phyloP scores from a whole-genome alignment of 768 basidiomycete species.

The Suillus luteus region DNA sequence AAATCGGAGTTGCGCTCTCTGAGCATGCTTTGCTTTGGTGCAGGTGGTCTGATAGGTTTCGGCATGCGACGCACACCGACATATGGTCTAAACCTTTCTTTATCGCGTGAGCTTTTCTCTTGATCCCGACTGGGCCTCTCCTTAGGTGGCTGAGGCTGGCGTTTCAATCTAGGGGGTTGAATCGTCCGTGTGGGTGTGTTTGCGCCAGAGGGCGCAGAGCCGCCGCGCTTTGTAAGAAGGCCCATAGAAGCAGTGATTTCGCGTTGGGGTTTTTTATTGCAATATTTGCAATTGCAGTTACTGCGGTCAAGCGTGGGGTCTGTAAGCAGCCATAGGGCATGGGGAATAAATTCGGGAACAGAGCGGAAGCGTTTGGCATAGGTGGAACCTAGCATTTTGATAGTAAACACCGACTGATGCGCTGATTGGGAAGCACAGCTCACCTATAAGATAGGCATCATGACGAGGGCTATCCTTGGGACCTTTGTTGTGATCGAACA shows the following conservation, averaged over 20 bases:
- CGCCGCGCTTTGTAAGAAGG: conserved; percentile 34
- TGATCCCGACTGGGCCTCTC: conserved; percentile 14
- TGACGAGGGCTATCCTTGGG: conserved; percentile 53
- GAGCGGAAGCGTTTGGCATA: conserved; percentile 66
- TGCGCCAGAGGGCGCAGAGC: conserved; percentile 32
- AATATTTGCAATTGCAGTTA: conserved; percentile 78
- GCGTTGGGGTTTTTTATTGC: conserved; percentile 65
- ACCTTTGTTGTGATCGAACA: conserved; percentile 80
- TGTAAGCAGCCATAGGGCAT: conserved; percentile 75
- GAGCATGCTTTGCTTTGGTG: conserved; percentile 51
- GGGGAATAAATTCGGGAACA: conserved; percentile 82
- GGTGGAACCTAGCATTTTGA: conserved; percentile 38
- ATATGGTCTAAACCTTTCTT: conserved; percentile 37
- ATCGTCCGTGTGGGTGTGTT: conserved; percentile 14
- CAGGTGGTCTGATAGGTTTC: conserved; percentile 35
- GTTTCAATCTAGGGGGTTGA: conserved; percentile 26
- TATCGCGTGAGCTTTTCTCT: conserved; percentile 5
- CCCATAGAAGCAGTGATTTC: conserved; percentile 67
- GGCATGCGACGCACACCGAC: conserved; percentile 43
- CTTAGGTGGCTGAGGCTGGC: conserved; percentile 9
- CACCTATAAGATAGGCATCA: conserved; percentile 81
- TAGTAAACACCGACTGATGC: neutral
- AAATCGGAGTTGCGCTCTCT: conserved; percentile 68
- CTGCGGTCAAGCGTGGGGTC: conserved; percentile 48
- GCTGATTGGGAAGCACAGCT: conserved; percentile 17